Conservation (phyloP, 352 stramenopile genomes). For the Phytophthora megakarya region DNA sequence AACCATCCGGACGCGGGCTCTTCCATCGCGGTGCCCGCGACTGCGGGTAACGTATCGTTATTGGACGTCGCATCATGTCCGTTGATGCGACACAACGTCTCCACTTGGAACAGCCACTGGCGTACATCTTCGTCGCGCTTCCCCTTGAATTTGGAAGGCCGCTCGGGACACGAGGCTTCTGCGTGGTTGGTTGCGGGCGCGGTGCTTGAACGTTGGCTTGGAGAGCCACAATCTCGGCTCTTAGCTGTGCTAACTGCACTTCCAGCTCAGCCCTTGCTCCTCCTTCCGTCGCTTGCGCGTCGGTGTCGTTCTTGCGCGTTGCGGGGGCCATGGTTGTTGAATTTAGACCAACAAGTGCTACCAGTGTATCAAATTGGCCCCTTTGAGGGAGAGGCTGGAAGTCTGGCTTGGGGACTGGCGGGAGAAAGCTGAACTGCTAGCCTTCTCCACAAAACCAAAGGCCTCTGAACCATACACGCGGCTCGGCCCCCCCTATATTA, state of each 20-base stretch:
- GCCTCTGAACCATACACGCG: too few relatives aligned
- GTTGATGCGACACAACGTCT: conserved; percentile 23
- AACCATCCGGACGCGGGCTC: conserved; percentile 25
- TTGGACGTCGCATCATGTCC: conserved; percentile 3
- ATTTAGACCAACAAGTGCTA: conserved; percentile 24
- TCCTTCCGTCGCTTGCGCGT: background rate
- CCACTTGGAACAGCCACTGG: conserved; percentile 25
- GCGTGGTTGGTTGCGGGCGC: background rate
- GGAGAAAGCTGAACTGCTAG: too few relatives aligned
- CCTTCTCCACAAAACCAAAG: too few relatives aligned
- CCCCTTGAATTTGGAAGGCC: conserved; percentile 14
- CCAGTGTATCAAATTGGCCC: conserved; percentile 8
- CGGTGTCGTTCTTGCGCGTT: conserved; percentile 2
- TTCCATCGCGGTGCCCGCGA: conserved; percentile 16
- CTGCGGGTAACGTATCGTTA: conserved; percentile 10
- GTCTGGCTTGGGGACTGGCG: too few relatives aligned
- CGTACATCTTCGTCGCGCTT: conserved; percentile 21
- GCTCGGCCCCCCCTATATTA: too few relatives aligned
- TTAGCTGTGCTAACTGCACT: conserved; percentile 4
- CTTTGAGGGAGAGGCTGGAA: too few relatives aligned
- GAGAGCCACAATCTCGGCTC: background rate
- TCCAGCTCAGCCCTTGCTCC: conserved; percentile 1
- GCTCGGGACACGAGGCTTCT: conserved; percentile 13
- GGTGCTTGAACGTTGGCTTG: background rate
- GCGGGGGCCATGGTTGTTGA: conserved; percentile 6